These are phyloP conservation scores for Daphne laureola DNA, from an alignment of 441 rosid genomes.

Conservation along the genomic window DNA sequence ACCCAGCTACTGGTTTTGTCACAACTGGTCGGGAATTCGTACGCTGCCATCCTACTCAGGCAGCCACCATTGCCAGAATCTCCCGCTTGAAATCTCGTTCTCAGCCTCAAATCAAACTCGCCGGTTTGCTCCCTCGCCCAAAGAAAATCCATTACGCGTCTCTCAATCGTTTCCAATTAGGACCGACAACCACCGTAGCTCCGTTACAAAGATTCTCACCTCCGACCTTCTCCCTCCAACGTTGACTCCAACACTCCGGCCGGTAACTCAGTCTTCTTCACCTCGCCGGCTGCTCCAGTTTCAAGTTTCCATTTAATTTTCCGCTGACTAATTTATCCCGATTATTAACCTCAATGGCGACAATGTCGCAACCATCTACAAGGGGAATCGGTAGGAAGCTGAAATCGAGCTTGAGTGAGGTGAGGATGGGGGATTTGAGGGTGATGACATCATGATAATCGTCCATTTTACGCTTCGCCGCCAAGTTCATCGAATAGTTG, in stretches of 20 bases:
- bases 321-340: slow-evolving; percentile 11
- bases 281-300: slow-evolving; percentile 2
- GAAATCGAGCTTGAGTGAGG: slow-evolving; percentile 40
- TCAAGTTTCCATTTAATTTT: slow-evolving; percentile 10
- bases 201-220: no score
- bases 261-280: slow-evolving; percentile 22
- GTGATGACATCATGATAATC: slow-evolving; percentile 60
- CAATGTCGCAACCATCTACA: slow-evolving; percentile 8
- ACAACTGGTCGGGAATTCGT: no score
- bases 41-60: no score
- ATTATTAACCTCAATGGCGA: slow-evolving; percentile 1
- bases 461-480: slow-evolving; percentile 41
- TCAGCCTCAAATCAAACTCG: no score
- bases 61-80: no score
- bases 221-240: slow-evolving; percentile 23
- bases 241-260: slow-evolving; percentile 42
- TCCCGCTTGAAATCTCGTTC: no score
- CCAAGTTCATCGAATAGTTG: slow-evolving; percentile 60
- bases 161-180: no score
- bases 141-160: no score
- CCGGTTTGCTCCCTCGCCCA: no score
- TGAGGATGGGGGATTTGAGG: slow-evolving; percentile 63
- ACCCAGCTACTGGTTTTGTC: no score
- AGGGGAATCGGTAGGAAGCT: slow-evolving; percentile 7
- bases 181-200: no score